Evolutionary conservation across 305 asterid species (phyloP), one percentile per base, ranked within the genome.

Genomic region (Rubia peregrina): DNA sequence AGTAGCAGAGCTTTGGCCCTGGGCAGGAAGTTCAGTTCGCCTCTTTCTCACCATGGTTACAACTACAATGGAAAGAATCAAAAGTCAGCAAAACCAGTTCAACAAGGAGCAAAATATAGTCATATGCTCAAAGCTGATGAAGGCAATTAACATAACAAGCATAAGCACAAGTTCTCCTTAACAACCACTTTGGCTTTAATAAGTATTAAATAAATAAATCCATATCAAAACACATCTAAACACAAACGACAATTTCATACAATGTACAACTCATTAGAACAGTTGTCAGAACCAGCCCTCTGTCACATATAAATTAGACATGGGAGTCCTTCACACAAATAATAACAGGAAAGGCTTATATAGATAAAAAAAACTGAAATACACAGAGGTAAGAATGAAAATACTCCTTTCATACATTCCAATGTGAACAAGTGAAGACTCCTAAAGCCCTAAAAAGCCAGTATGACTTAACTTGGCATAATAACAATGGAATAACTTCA

Each of bases 1-100:
- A 64, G 68, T 8, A 40, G 33, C 68, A 41, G 68, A 64, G 19
- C 68, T 64, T 41, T 64, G 68, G 9, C 68, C 68, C 51, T 64
- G 51, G n/a, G 51, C 42, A 64, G 68, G 68, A 64, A 64, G 49
- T n/a, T 64, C 68, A 17, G 68, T 64, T n/a, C 68, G 51, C 51
- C 68, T 64, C 68, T 64, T 64, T 19, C 68, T 64, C 33, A 64
- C 68, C 68, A 64, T 64, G 51, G 53, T 64, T 64, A 64, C 68
- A 64, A 33, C 68, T 64, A 64, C 49, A 64, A 40, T 16, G 40
- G 33, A 36, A 36, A 11, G 6, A 46, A n/a, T 10, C 14, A 64
- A 33, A 12, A 13, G 48, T 64, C 5, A 63, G 68, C 5, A 17
- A 16, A 41, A 16, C 21, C 22, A 49, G 46, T 24, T 24, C 0